phyloP scores from a whole-genome alignment of 2,329 filamentous ascomycete genomes.

The Didymella keratinophila region DNA sequence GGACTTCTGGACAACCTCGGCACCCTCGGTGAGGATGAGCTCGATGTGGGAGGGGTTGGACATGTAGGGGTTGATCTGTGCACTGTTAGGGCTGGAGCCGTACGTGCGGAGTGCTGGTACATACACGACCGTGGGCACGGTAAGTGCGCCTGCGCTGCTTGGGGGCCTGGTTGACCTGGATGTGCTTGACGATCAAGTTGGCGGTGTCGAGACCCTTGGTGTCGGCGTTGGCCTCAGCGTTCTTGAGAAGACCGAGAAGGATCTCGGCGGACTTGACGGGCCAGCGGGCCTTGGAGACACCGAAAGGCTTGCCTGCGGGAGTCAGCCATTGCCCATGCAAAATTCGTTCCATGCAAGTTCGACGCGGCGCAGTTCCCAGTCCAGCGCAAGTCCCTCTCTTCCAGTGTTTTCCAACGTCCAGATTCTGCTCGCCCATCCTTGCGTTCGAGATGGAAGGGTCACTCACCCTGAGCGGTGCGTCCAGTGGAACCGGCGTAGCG shows the following conservation, averaged over 20 bases:
- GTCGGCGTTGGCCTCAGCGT: conserved; percentile 57
- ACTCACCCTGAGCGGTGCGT: conserved; percentile 96
- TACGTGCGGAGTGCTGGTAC: conserved; percentile 54
- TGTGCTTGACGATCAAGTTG: conserved; percentile 99
- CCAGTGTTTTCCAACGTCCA: neutral
- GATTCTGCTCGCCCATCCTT: neutral
- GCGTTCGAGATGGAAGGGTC: conserved; percentile 12
- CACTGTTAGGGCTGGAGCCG: conserved; percentile 21
- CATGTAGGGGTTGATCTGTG: conserved; percentile 99
- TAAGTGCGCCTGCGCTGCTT: conserved; percentile 99
- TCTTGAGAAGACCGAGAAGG: conserved; percentile 85
- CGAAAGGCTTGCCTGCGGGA: conserved; percentile 90
- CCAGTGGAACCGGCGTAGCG: conserved; percentile 96
- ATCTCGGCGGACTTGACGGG: conserved; percentile 99
- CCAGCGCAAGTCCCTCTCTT: conserved; percentile 12
- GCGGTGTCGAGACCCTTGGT: conserved; percentile 73
- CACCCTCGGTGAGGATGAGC: conserved; percentile 97
- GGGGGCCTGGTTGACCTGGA: conserved; percentile 99
- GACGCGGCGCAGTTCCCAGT: neutral
- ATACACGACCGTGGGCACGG: conserved; percentile 99
- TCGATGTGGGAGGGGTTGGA: conserved; percentile 99
- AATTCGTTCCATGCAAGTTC: conserved; percentile 3
- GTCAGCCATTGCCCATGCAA: conserved; percentile 30
- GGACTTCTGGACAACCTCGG: conserved; percentile 94
- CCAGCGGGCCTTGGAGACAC: conserved; percentile 98